Evolutionary conservation across 192 early-diverging fungal genomes (phyloP).

Genomic region (Gigaspora rosea): DNA sequence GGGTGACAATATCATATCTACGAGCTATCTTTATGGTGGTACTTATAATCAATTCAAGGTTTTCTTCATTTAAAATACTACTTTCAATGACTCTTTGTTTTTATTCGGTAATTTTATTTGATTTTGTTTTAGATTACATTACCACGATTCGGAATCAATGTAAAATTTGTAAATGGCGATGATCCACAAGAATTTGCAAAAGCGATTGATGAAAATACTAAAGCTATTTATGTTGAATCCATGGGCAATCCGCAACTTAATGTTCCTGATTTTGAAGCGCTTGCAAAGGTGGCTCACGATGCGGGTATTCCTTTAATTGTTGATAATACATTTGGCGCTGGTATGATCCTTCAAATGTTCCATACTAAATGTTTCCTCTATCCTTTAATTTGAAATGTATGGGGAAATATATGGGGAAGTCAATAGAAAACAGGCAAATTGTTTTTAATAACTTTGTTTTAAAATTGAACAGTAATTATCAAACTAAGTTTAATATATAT

Average conservation of each 20-base stretch:
- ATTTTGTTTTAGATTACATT: constrained; percentile 38
- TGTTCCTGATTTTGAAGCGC: constrained; percentile 82
- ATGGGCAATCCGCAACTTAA: constrained; percentile 92
- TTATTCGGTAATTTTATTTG: neutral
- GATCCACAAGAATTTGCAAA: constrained; percentile 71
- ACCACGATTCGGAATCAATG: constrained; percentile 81
- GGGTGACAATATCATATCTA: constrained; percentile 90
- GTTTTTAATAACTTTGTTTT: too few species aligned
- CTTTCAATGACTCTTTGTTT: neutral
- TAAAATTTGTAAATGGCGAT: constrained; percentile 76
- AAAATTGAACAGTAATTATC: too few species aligned
- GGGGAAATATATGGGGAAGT: too few species aligned
- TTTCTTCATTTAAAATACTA: constrained; percentile 15
- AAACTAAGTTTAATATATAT: too few species aligned
- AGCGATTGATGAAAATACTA: constrained; percentile 87
- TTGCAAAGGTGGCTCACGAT: constrained; percentile 79
- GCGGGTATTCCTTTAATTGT: constrained; percentile 89
- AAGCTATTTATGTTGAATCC: constrained; percentile 88
- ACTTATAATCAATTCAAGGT: constrained; percentile 89
- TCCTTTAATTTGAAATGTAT: too few species aligned
- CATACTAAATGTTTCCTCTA: neutral
- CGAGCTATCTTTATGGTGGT: constrained; percentile 73
- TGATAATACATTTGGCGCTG: constrained; percentile 96
- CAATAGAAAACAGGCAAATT: too few species aligned
- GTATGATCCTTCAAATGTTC: neutral